Base-by-base conservation (phyloP, 306 rosid genomes). In the Castanea mollissima region DNA sequence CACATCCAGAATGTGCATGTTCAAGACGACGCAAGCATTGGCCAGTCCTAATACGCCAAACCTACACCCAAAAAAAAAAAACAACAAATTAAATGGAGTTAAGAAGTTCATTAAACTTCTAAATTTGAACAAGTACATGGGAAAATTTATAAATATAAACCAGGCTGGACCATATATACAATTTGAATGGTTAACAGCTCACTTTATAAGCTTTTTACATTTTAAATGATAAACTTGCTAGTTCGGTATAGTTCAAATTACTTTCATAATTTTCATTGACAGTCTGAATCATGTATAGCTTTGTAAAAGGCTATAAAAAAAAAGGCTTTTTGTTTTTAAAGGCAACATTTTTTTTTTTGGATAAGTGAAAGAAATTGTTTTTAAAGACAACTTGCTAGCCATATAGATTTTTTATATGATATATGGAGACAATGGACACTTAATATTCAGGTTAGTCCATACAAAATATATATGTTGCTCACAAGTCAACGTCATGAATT, bases 1-100 rank as follows among this genome's bases (percentile, higher is more conserved):
- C 99, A 78, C 98, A 98, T 79, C 87, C 93, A 79, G 94, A 89
- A 89, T 96, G 99, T 46, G 99, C 99, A 62, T 90, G 93, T 79
- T 96, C 99, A 87, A 96, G 96, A 80, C 99, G 98, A 58, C 99
- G 92, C 92, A 96, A 87, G 88, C 99, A 96, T 88, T 96, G 99
- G 74, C 98, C 99, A 63, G 96, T 93, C 88, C 99, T 91, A 59
- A 93, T 88, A 77, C 99, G 98, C 98, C 98, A 96, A 41, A 96
- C 94, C 99, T 95, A 79, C 46, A 41, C 12, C 46, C 46, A 41
- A 8, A 69, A 80, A 59, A 68, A 84, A 9, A 18, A 25, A 25
- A 25, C 21, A 75, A 27, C 18, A 52, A 71, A 51, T 75, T 59
- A 73, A 78, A 6, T 29, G 27, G 46, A 63, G 31, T 20, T 51